Base-by-base conservation (phyloP, 2,329 filamentous ascomycete species). In the Dactylellina parvicollis region DNA sequence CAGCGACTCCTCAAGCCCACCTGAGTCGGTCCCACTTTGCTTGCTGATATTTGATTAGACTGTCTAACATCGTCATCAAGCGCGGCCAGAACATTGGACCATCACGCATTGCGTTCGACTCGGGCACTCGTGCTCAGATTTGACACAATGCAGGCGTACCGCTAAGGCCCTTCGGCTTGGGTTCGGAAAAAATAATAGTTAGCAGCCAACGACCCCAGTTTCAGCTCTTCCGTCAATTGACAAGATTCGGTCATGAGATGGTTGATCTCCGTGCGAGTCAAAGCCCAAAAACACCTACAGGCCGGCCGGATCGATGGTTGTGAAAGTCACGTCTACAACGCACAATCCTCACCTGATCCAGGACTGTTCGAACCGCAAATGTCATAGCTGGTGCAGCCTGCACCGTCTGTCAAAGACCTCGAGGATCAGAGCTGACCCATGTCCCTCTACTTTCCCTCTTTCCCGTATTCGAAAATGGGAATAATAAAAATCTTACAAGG, bases 321-420 rank as follows among this genome's bases (percentile, higher is more conserved):
- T 54, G 26, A 5, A 55, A 42, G 44, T 69, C 64, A 55, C 55
- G 55, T 69, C 64, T 60, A 69, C 54, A 69, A 60, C 64, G 55
- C 54, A 59, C 64, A 59, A 69, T 30, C 55, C 49, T 69, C 54
- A 54, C 36, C 28, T 61, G 64, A 69, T 61, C 42, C 32, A 55
- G 28, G 28, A 30, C 22, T 38, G 44, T 14, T 28, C 24, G 16
- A 28, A 3, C 46, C 32, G 55, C 54, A 60, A 54, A 40, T 52
- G 44, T 34, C 22, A 30, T 60, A 54, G 64, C 64, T 46, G 49
- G 55, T 69, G 44, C 24, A 54, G 28, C 28, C 40, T 69, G 54
- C 44, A 59, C 54, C 57, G 30, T 55, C 64, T 36, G 47, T 61
- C 64, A 42, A 61, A 38, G 55, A 61, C n/a, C n/a, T n/a, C 18